Conservation (phyloP, 805 yeast genomes). For the Myxozyma geophila region DNA sequence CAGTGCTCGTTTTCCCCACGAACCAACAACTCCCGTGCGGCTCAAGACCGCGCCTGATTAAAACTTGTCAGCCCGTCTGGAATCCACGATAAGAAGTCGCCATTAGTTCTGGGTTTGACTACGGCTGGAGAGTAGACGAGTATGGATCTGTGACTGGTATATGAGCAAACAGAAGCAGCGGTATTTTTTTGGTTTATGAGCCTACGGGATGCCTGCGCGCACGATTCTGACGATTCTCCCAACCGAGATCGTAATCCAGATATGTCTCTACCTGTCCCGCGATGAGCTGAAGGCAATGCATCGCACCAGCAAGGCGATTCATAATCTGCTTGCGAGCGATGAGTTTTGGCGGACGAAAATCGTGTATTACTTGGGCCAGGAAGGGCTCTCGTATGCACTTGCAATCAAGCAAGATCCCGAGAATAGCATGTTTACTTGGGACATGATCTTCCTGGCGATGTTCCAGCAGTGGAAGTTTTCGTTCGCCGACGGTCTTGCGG, state of each 20-base stretch:
- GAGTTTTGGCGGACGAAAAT: slow-evolving; percentile 25
- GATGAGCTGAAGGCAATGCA: slow-evolving; percentile 11
- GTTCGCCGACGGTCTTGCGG: slow-evolving; percentile 19
- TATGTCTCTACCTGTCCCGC: slow-evolving; percentile 12
- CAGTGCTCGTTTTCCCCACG: too few species aligned
- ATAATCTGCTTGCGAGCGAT: slow-evolving; percentile 13
- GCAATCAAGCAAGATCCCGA: background rate
- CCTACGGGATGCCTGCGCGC: background rate
- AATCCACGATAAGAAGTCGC: too few species aligned
- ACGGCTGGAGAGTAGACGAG: too few species aligned
- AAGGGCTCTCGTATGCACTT: slow-evolving; percentile 15
- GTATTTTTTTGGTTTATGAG: too few species aligned
- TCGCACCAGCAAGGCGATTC: slow-evolving; percentile 6
- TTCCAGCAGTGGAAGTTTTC: slow-evolving; percentile 26
- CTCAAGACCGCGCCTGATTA: too few species aligned
- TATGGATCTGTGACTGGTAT: too few species aligned
- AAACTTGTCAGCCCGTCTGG: too few species aligned
- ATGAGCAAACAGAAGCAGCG: too few species aligned
- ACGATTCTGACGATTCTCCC: slow-evolving; percentile 12
- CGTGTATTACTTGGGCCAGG: slow-evolving; percentile 17
- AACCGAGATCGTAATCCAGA: slow-evolving; percentile 16
- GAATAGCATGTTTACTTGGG: slow-evolving; percentile 12
- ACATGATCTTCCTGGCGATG: slow-evolving; percentile 18
- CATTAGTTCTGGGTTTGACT: too few species aligned
- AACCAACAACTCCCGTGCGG: too few species aligned